Base-by-base conservation (phyloP, 2,329 filamentous ascomycete genomes). In the Colletotrichum plurivorum region DNA sequence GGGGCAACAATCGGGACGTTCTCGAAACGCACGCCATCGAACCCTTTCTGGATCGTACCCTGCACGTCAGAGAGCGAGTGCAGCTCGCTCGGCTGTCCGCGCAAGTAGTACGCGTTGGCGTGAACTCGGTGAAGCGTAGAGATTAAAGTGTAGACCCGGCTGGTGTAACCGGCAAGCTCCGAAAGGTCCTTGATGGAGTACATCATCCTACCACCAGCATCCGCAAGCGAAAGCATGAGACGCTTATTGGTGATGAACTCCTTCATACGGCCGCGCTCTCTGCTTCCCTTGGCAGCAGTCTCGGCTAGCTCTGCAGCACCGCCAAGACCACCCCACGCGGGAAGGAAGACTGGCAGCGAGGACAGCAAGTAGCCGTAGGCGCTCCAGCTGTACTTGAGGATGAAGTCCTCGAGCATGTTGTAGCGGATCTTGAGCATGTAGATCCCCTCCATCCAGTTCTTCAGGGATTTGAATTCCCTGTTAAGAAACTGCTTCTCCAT, bases 171-270 rank as follows among this genome's bases (percentile, higher is more conserved):
- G 5, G 96, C 96, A 41, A 99, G 86, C 78, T 99, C 96, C 1
- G 95, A 95, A 43, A 99, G 89, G 77, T 99, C 97, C 82, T 99
- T 99, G 85, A 99, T 97, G 71, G 93, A 96, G 84, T 99, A 99
- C 96, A 99, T 99, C 94, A 99, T 98, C 54, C 96, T 89, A 27
- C 95, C 95, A 68, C 96, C 96, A 2, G 96, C 96, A 80, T 99
- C 96, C 10, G 96, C 96, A 45, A 99, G 88, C 16, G 95, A 98
- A 39, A 99, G 88, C 96, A 99, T 98, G 46, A 99, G 90, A 5
- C 96, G 91, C 81, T 99, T 98, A 83, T 99, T 99, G 13, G 96
- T 99, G 81, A 99, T 98, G 81, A 99, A 99, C 41, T 97, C 94
- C 83, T 97, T 96, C 94, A 98, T 99, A 48, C 97, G 93, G 65